Evolutionary conservation across 1,139 yeast species (phyloP), one percentile per base, ranked within the genome.

Genomic region (Magnusiomyces starmeri): DNA sequence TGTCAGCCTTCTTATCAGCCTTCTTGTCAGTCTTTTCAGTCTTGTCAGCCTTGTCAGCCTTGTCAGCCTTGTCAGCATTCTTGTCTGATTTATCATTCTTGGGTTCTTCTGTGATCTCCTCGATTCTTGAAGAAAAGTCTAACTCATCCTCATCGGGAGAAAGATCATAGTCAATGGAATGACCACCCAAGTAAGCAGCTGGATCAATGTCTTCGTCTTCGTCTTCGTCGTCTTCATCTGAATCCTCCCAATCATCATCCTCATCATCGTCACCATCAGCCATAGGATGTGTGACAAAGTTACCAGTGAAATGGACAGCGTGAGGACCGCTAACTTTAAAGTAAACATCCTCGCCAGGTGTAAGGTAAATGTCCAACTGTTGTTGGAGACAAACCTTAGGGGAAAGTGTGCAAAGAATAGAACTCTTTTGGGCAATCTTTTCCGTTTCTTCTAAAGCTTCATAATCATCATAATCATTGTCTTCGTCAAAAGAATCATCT

Each of bases 301-400:
- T 90, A 76, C 99, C 99, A 63, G 88, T 78, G 65, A 92, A 76
- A 70, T 90, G 95, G 61, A 92, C 77, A 62, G 96, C 85, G 75
- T 88, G 89, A 39, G 97, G 89, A 63, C 98, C 98, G 59, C 96
- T 85, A 56, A 87, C 97, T 65, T 88, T 94, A 67, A 92, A 92
- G 75, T 78, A 82, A 57, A 92, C 90, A 67, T 89, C 96, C 74
- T 92, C 98, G 66, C 84, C 94, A 64, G 97, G 96, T 56, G 84
- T 78, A 67, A 94, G 85, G 66, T 95, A 88, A 62, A 92, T 74
- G 67, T 92, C 97, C 57, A 92, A 70, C 57, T 94, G 75, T 76
- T 90, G 97, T 76, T 92, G 99, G 78, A 72, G 90, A 49, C 69
- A 63, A 53, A 75, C 67, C 67, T 83, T 78, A 70, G 97, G 97